Evolutionary conservation across 2,329 filamentous ascomycete genomes (phyloP), one percentile per base, ranked within the genome.

Genomic region (Diaporthe citriasiana): DNA sequence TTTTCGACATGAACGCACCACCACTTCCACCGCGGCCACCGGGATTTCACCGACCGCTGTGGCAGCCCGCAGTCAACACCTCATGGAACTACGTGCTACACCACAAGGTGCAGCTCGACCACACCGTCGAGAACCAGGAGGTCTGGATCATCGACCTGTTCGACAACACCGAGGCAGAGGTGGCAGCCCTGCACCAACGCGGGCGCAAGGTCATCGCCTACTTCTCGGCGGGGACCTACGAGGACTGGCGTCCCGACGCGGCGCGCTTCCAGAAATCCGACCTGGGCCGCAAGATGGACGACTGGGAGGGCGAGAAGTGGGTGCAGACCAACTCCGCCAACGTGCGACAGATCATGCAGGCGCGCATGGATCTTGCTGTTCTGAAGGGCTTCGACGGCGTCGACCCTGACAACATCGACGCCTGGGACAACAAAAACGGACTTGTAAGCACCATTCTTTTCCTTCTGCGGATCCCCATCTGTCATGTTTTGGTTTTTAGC

Each of bases 121-220:
- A 73, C 38, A 55, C 45, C 8, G 55, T 75, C 45, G 74, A 75
- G 68, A 53, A 65, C 3, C 30, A 42, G 17, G 35, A 71, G 10
- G 74, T 75, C 35, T 75, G 74, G 74, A 75, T 75, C 10, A 45
- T 75, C 51, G 74, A 75, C 47, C 72, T 75, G 8, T 75, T 75
- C 68, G 74, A 75, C 73, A 76, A 73, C 27, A 65, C 71, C 47
- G 27, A 40, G 33, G 45, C 82, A 6, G 69, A 63, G 0, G 88
- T 91, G 57, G 74, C 81, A 1, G 78, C 80, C 2, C 82, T 91
- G 13, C 87, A 91, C 50, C 74, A 76, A 3, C 78, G 84, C 42
- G 85, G 84, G 17, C 86, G 87, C 76, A 89, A 87, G 73, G 89
- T 91, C 7, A 89, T 92, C 70, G 92, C 90, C 81, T 92, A 92